Conservation (phyloP, 2,329 filamentous ascomycete genomes). For the Ophidiomyces ophidiicola region DNA sequence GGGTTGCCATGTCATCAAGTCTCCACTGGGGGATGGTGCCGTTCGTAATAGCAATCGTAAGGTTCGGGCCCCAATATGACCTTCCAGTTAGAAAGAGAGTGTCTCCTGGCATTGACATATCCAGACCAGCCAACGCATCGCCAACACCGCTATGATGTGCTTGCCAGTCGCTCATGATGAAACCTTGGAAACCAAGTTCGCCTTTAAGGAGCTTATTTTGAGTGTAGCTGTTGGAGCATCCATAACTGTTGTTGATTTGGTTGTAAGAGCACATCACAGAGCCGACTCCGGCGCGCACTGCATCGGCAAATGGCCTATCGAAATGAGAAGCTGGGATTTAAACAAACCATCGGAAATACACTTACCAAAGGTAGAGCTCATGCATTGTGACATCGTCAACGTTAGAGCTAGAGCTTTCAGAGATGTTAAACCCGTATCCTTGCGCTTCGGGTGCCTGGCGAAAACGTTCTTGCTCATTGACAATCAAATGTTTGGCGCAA, state of each 20-base stretch:
- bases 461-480: slow-evolving; percentile 64
- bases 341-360: background rate
- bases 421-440: slow-evolving; percentile 50
- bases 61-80: slow-evolving; percentile 73
- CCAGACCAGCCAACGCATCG: slow-evolving; percentile 55
- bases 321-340: slow-evolving; percentile 5
- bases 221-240: slow-evolving; percentile 51
- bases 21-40: slow-evolving; percentile 79
- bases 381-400: slow-evolving; percentile 53
- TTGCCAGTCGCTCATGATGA: slow-evolving; percentile 60
- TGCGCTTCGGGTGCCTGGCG: slow-evolving; percentile 49
- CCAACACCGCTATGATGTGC: slow-evolving; percentile 61
- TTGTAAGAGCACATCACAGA: slow-evolving; percentile 64
- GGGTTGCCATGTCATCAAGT: slow-evolving; percentile 80
- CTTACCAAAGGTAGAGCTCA: slow-evolving; percentile 49
- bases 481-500: slow-evolving; percentile 65
- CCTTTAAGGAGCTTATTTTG: slow-evolving; percentile 54
- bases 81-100: slow-evolving; percentile 59
- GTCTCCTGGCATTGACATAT: slow-evolving; percentile 81
- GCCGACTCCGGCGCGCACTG: slow-evolving; percentile 52
- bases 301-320: slow-evolving; percentile 53
- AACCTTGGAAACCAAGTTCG: slow-evolving; percentile 66
- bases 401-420: slow-evolving; percentile 49
- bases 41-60: slow-evolving; percentile 79
- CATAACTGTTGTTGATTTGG: slow-evolving; percentile 56